These are phyloP conservation scores for Penicillium crystallinum DNA, from an alignment of 495 filamentous ascomycete genomes.

Conservation along the genomic window DNA sequence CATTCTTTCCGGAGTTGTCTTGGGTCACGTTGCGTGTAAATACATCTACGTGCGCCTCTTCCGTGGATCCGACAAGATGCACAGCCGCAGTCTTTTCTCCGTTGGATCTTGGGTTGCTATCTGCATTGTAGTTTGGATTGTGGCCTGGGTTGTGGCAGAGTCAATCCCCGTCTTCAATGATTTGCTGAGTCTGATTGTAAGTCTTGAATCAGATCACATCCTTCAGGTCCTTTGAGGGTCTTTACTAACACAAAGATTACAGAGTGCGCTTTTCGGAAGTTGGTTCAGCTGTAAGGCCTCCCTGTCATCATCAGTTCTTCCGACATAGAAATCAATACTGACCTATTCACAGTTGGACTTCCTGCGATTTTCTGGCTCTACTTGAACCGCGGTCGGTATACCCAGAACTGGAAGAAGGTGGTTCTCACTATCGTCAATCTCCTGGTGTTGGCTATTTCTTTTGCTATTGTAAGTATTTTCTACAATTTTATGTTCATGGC, in stretches of 20 bases:
- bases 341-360: constrained; percentile 23
- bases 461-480: constrained; percentile 28
- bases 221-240: neutral
- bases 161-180: constrained; percentile 69
- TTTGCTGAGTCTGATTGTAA: constrained; percentile 49
- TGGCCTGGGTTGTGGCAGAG: constrained; percentile 68
- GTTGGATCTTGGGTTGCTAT: constrained; percentile 54
- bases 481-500: neutral
- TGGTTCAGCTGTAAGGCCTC: constrained; percentile 38
- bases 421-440: constrained; percentile 32
- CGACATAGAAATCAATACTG: neutral
- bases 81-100: constrained; percentile 45
- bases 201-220: neutral
- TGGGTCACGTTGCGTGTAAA: constrained; percentile 56
- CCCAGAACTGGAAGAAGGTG: constrained; percentile 24
- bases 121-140: constrained; percentile 49
- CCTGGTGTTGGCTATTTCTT: constrained; percentile 28
- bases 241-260: constrained; percentile 10
- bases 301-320: neutral
- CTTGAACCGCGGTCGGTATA: constrained; percentile 35
- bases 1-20: constrained; percentile 47
- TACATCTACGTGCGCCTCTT: constrained; percentile 64
- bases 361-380: constrained; percentile 40
- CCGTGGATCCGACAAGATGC: constrained; percentile 51
- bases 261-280: constrained; percentile 34